Evolutionary conservation across 108 stramenopile genomes (phyloP).

Genomic region (Discostella pseudostelligera): DNA sequence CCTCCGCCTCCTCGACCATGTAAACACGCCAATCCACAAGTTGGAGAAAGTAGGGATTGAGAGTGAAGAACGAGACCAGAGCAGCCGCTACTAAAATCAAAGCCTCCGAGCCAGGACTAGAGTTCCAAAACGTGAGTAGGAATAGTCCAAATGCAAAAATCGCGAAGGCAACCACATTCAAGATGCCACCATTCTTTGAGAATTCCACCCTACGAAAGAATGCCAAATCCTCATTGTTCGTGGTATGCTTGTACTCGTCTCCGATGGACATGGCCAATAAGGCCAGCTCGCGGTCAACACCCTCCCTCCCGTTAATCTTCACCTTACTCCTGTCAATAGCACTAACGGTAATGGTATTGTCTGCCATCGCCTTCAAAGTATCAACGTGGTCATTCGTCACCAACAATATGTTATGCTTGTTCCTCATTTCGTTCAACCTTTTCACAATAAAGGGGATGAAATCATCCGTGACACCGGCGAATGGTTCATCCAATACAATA

Average conservation of each 20-base stretch:
- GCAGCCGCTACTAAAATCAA: slow-evolving; percentile 55
- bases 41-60: slow-evolving; percentile 62
- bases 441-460: slow-evolving; percentile 66
- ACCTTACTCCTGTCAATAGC: slow-evolving; percentile 66
- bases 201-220: slow-evolving; percentile 71
- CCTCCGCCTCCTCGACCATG: slow-evolving; percentile 68
- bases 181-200: slow-evolving; percentile 39
- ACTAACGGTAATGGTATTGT: slow-evolving; percentile 64
- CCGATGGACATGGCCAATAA: slow-evolving; percentile 56
- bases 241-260: slow-evolving; percentile 42
- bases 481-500: slow-evolving; percentile 67
- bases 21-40: slow-evolving; percentile 64
- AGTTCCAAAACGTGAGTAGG: slow-evolving; percentile 58
- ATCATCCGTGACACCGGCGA: slow-evolving; percentile 74
- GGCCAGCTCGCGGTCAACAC: slow-evolving; percentile 52
- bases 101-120: slow-evolving; percentile 41
- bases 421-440: slow-evolving; percentile 52
- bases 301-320: slow-evolving; percentile 47
- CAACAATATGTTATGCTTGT: slow-evolving; percentile 63
- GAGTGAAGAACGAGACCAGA: slow-evolving; percentile 56
- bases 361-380: slow-evolving; percentile 56
- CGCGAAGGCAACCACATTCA: slow-evolving; percentile 46
- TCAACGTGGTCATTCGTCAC: slow-evolving; percentile 79
- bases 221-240: slow-evolving; percentile 44
- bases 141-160: slow-evolving; percentile 50